Percentiles rank a stretch among this genome's conserved stretches.
These are phyloP conservation scores for Mrakia frigida DNA, from an alignment of 768 basidiomycete genomes.

Conservation along the genomic window DNA sequence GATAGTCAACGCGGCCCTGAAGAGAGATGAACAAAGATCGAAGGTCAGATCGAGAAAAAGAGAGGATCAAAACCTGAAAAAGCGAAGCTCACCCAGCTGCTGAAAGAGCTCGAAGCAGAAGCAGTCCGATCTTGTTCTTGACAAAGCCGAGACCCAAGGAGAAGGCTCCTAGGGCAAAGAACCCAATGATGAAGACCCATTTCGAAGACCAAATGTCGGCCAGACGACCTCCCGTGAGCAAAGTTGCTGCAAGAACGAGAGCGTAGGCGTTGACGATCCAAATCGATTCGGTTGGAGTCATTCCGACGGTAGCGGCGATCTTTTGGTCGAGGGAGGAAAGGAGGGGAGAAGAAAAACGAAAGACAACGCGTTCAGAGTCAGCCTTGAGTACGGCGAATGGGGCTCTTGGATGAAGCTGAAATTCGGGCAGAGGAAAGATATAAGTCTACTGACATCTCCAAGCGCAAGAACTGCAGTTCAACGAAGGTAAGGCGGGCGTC, in stretches of 20 bases:
- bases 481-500: background rate
- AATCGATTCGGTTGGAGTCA: background rate
- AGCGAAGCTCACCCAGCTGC: conserved; percentile 23
- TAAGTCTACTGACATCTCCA: too few relatives aligned
- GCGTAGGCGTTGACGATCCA: conserved; percentile 35
- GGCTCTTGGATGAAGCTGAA: too few relatives aligned
- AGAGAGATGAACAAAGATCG: background rate
- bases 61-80: too few relatives aligned
- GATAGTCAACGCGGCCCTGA: conserved; percentile 39
- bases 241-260: conserved; percentile 18
- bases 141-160: conserved; percentile 42
- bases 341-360: background rate
- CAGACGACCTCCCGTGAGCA: conserved; percentile 40
- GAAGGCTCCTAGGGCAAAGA: conserved; percentile 39
- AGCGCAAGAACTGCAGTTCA: background rate
- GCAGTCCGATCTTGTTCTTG: conserved; percentile 40
- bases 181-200: conserved; percentile 40
- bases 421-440: too few relatives aligned
- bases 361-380: too few relatives aligned
- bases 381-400: too few relatives aligned
- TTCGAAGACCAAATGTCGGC: conserved; percentile 40
- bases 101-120: conserved; percentile 40
- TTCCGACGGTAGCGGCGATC: background rate
- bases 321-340: background rate
- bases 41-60: too few relatives aligned